Evolutionary conservation across 208 protist genomes (phyloP).

Genomic region (Acanthamoeba royreba): DNA sequence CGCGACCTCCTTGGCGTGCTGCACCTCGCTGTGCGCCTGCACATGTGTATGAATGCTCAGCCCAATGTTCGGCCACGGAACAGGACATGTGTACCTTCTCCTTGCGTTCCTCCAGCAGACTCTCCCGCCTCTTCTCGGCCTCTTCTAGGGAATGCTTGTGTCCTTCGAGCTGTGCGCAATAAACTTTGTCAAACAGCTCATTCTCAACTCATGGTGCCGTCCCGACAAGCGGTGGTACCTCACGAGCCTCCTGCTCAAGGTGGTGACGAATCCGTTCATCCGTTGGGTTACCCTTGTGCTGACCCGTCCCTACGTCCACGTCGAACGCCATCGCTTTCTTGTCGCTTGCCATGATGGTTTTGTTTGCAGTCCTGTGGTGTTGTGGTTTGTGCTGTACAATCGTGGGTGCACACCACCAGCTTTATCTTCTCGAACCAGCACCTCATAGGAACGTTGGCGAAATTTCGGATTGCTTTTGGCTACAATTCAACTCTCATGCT

Average conservation of each 20-base stretch:
- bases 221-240: neutral
- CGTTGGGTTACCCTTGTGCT: neutral
- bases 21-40: neutral
- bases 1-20: neutral
- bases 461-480: too few species aligned
- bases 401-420: too few species aligned
- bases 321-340: constrained; percentile 25
- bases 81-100: neutral
- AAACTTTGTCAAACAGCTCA: neutral
- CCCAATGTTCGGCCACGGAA: too few species aligned
- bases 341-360: neutral
- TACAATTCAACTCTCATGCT: too few species aligned
- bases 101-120: neutral
- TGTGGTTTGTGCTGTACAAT: neutral
- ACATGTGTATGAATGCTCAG: too few species aligned
- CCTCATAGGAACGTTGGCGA: too few species aligned
- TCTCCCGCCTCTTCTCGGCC: neutral
- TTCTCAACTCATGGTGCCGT: neutral
- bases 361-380: neutral
- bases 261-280: neutral
- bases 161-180: neutral
- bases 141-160: neutral
- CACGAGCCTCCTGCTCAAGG: neutral
- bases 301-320: neutral
- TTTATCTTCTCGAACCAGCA: too few species aligned